These are phyloP conservation scores for Epichloe brachyelytri DNA, from an alignment of 2,329 filamentous ascomycete species.

Conservation along the genomic window DNA sequence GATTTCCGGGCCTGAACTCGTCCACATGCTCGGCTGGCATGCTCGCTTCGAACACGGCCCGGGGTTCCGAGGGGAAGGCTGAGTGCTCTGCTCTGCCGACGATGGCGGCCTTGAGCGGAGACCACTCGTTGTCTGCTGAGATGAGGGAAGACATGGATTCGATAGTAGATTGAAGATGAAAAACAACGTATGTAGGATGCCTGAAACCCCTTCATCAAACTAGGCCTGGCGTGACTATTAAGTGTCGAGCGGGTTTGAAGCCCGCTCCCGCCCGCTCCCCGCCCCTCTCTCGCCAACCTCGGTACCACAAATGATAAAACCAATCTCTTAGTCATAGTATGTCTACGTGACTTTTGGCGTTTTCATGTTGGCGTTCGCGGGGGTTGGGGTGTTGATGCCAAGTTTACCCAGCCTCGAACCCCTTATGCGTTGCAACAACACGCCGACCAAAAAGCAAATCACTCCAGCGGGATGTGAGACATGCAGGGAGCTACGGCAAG, in stretches of 20 bases:
- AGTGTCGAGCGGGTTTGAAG: background rate
- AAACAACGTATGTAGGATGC: background rate
- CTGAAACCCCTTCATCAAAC: background rate
- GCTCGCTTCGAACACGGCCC: conserved; percentile 11
- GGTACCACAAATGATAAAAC: too few species aligned
- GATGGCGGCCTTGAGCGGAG: conserved; percentile 14
- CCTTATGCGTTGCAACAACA: too few species aligned
- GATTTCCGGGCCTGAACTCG: conserved; percentile 11
- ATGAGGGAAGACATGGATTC: conserved; percentile 2
- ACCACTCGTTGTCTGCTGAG: conserved; percentile 15
- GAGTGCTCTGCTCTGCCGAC: conserved; percentile 15
- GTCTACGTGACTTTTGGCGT: too few species aligned
- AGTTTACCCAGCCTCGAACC: too few species aligned
- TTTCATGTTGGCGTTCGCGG: too few species aligned
- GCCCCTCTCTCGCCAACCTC: too few species aligned
- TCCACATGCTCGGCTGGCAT: conserved; percentile 7
- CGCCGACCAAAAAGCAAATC: too few species aligned
- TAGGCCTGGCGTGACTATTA: background rate
- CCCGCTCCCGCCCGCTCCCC: too few species aligned
- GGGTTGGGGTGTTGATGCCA: too few species aligned
- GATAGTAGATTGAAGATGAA: background rate
- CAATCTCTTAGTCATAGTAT: too few species aligned
- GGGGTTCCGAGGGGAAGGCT: conserved; percentile 13
- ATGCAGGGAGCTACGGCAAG: too few species aligned
- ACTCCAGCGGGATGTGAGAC: too few species aligned